A percentile compares a stretch with the other conserved stretches of the same genome.
Conservation (phyloP, 192 early-diverging fungal species). For the Gigaspora rosea region DNA sequence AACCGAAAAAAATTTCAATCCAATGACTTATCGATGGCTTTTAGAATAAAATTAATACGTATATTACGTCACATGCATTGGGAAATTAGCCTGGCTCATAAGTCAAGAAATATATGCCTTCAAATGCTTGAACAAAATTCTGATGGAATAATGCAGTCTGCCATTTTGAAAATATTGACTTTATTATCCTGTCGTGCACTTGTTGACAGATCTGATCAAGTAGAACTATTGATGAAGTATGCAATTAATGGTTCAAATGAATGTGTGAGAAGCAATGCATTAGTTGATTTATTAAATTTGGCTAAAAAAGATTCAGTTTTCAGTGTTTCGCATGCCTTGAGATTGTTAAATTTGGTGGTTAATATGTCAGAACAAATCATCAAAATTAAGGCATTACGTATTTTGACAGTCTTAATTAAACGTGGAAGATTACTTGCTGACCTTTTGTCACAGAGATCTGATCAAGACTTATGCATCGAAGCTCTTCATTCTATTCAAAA, state of each 20-base stretch:
- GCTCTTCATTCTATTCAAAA: conserved; percentile 5
- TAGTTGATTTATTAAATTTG: conserved; percentile 5
- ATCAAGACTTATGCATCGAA: neutral
- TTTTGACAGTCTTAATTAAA: conserved; percentile 17
- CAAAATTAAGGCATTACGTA: conserved; percentile 5
- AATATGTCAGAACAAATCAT: neutral
- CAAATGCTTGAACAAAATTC: conserved; percentile 6
- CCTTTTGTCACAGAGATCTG: neutral
- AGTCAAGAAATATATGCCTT: conserved; percentile 13
- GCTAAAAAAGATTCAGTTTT: conserved; percentile 4
- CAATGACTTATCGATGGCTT: neutral
- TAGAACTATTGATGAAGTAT: conserved; percentile 21
- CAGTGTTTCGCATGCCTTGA: conserved; percentile 9
- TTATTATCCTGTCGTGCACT: conserved; percentile 22
- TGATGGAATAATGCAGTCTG: neutral
- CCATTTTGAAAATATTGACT: conserved; percentile 19
- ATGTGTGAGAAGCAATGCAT: neutral
- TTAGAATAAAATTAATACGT: conserved; percentile 21
- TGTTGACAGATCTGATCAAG: conserved; percentile 8
- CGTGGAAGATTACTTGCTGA: neutral
- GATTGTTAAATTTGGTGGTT: neutral
- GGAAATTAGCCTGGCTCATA: conserved; percentile 19
- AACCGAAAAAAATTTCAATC: conserved; percentile 8
- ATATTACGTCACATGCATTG: conserved; percentile 28
- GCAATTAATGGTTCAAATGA: neutral